phyloP scores from a whole-genome alignment of 2,329 filamentous ascomycete species.

The Nakataea oryzae region DNA sequence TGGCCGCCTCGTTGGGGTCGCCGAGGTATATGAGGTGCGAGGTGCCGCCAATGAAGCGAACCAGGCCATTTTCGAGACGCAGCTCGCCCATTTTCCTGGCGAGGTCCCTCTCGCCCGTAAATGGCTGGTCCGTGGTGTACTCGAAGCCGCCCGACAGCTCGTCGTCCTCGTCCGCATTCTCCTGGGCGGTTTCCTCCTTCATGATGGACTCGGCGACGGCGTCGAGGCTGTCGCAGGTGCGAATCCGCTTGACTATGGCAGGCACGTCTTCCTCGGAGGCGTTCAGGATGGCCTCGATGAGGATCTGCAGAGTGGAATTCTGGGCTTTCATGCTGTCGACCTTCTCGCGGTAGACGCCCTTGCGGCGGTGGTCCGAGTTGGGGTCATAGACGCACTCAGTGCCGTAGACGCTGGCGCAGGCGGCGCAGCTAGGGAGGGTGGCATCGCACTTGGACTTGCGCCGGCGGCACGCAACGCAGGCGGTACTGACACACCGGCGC shows the following conservation, averaged over 20 bases:
- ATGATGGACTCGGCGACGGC: constrained; percentile 41
- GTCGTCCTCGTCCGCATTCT: constrained; percentile 23
- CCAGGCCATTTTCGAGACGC: constrained; percentile 73
- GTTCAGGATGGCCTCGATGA: constrained; percentile 88
- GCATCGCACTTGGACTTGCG: constrained; percentile 88
- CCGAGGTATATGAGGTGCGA: constrained; percentile 83
- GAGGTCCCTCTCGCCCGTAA: constrained; percentile 64
- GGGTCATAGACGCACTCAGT: constrained; percentile 92
- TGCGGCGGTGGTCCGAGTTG: constrained; percentile 89
- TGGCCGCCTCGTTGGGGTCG: constrained; percentile 26
- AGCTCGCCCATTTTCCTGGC: constrained; percentile 91
- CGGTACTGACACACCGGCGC: constrained; percentile 72
- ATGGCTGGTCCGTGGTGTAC: constrained; percentile 26
- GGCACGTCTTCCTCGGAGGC: constrained; percentile 79
- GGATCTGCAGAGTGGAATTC: constrained; percentile 79
- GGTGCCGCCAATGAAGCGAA: constrained; percentile 87
- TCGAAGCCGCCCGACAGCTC: constrained; percentile 21
- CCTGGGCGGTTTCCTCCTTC: constrained; percentile 30
- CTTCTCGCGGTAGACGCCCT: constrained; percentile 94
- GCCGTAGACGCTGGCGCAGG: constrained; percentile 89
- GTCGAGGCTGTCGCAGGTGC: constrained; percentile 67
- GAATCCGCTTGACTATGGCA: constrained; percentile 73
- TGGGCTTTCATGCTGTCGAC: constrained; percentile 78
- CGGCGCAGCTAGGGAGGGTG: constrained; percentile 81
- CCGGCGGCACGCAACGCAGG: constrained; percentile 61